Conservation (phyloP, 2,329 filamentous ascomycete species). For the Sordariomycetes sp. region DNA sequence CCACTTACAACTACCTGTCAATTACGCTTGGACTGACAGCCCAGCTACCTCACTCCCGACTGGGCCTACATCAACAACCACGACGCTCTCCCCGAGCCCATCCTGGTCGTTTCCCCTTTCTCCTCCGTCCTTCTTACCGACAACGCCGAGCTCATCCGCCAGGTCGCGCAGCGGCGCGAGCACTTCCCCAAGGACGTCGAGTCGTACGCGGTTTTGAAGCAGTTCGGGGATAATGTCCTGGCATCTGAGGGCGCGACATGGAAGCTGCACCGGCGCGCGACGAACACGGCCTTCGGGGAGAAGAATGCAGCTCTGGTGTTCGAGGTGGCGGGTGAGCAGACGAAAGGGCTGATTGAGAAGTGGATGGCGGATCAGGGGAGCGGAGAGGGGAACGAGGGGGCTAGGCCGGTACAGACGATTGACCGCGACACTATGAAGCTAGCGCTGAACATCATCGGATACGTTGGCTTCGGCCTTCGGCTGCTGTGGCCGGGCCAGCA, state of each 20-base stretch:
- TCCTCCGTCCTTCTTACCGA: conserved; percentile 43
- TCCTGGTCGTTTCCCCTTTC: conserved; percentile 52
- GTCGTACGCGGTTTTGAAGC: conserved; percentile 22
- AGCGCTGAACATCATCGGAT: conserved; percentile 46
- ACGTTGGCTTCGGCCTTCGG: conserved; percentile 59
- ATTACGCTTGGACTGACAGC: neutral
- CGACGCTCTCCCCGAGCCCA: conserved; percentile 50
- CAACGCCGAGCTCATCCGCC: conserved; percentile 53
- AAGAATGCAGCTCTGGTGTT: conserved; percentile 61
- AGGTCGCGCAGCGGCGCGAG: conserved; percentile 55
- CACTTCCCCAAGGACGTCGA: conserved; percentile 47
- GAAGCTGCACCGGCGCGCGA: conserved; percentile 64
- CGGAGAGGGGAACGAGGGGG: conserved; percentile 4
- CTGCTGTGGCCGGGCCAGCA: conserved; percentile 54
- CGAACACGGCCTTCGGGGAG: conserved; percentile 64
- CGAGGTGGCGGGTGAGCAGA: conserved; percentile 50
- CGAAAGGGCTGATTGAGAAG: conserved; percentile 45
- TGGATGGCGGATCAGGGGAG: conserved; percentile 37
- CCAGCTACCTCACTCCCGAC: conserved; percentile 45
- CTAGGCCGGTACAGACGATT: conserved; percentile 36
- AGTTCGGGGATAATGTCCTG: conserved; percentile 62
- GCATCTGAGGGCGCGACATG: conserved; percentile 59
- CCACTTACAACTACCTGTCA: neutral
- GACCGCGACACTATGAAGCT: conserved; percentile 56
- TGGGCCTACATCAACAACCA: conserved; percentile 48